Evolutionary conservation across 75 land plant species (phyloP).

Genomic region (Selaginella moellendorffii): DNA sequence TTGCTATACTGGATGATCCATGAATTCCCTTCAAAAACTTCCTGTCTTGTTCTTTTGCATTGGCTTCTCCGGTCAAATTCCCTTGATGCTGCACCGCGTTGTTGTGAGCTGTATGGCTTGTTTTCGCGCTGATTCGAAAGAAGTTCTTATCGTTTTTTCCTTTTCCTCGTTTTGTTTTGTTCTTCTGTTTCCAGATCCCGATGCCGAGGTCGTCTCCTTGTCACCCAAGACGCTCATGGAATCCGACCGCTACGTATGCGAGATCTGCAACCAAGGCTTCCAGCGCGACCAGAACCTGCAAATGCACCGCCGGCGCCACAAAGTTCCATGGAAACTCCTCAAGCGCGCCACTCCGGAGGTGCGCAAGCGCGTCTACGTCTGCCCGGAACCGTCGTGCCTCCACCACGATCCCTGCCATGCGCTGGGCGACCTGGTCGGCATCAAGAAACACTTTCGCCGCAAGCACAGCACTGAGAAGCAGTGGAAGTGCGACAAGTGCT

Average conservation of each 20-base stretch:
- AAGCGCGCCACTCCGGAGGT: constrained; percentile 31
- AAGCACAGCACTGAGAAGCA: constrained; percentile 82
- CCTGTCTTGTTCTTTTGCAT: not conserved
- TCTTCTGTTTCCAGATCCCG: constrained; percentile 49
- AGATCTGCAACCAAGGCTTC: constrained; percentile 94
- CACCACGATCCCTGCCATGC: constrained; percentile 95
- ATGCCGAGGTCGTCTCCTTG: constrained; percentile 81
- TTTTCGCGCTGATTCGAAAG: not conserved
- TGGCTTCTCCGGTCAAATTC: not conserved
- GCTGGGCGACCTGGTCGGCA: constrained; percentile 90
- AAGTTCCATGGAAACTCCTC: constrained; percentile 95
- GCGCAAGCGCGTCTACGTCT: constrained; percentile 75
- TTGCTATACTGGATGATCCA: too few species aligned
- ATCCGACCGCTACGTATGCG: constrained; percentile 80
- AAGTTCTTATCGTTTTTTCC: not conserved
- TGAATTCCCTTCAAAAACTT: too few species aligned
- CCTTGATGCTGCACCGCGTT: not conserved
- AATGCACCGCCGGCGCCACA: constrained; percentile 91
- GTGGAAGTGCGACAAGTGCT: constrained; percentile 77
- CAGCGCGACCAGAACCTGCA: constrained; percentile 93
- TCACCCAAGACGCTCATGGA: constrained; percentile 79
- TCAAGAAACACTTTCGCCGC: constrained; percentile 86
- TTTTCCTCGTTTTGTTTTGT: not conserved
- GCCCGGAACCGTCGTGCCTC: constrained; percentile 80
- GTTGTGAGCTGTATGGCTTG: not conserved